Conservation (phyloP, 495 filamentous ascomycete species). For the Clavariopsis aquatica region DNA sequence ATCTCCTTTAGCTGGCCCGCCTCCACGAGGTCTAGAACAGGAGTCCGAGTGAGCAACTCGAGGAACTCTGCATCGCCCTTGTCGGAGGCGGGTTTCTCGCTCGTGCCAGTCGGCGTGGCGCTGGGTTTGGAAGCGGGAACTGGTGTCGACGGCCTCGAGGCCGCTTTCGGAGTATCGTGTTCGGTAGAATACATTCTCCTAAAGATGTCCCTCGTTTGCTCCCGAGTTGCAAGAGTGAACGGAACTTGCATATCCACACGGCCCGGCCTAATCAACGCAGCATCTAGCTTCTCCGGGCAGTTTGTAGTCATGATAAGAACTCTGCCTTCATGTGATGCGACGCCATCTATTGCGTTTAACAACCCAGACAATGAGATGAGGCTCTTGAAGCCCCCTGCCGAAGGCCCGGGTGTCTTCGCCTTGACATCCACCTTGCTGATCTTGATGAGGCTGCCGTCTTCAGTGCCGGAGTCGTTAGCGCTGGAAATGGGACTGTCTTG, state of each 20-base stretch:
- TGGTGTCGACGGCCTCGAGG: too few relatives aligned
- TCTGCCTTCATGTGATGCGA: conserved; percentile 76
- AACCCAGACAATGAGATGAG: conserved; percentile 73
- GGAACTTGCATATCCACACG: conserved; percentile 72
- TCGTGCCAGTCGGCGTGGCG: background rate
- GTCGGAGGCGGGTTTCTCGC: background rate
- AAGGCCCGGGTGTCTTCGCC: background rate
- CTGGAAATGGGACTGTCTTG: conserved; percentile 12
- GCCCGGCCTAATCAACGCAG: conserved; percentile 73
- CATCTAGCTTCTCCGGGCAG: conserved; percentile 70
- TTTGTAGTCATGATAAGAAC: conserved; percentile 87
- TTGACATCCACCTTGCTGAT: conserved; percentile 9
- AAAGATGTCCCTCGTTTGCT: conserved; percentile 36
- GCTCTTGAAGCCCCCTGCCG: conserved; percentile 40
- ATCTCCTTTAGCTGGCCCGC: conserved; percentile 45
- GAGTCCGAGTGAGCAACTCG: conserved; percentile 7
- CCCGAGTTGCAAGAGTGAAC: conserved; percentile 57
- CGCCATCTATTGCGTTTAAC: conserved; percentile 82
- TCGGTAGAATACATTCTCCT: conserved; percentile 37
- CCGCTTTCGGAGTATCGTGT: background rate
- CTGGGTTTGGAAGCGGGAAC: too few relatives aligned
- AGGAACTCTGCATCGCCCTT: conserved; percentile 12
- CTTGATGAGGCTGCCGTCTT: conserved; percentile 19
- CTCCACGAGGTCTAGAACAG: conserved; percentile 18
- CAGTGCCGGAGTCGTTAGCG: conserved; percentile 3